Evolutionary conservation across 2,329 filamentous ascomycete genomes (phyloP).

Genomic region (Ophiocordyceps camponoti-rufipedis): DNA sequence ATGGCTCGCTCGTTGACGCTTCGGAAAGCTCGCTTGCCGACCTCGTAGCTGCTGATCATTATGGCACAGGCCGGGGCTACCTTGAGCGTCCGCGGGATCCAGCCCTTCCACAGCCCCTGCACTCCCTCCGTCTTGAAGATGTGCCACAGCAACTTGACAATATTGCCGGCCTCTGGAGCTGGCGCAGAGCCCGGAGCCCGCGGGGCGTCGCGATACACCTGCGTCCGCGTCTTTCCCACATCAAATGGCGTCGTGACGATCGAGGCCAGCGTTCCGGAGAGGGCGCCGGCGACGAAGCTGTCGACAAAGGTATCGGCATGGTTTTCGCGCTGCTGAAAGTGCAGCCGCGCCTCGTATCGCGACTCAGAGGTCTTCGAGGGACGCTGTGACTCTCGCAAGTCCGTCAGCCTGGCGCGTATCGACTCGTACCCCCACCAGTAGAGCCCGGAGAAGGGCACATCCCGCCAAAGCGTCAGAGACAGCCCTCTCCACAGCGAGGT

Average conservation of each 20-base stretch:
- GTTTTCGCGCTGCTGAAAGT: slow-evolving; percentile 47
- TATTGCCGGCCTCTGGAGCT: slow-evolving; percentile 56
- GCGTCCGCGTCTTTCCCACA: slow-evolving; percentile 89
- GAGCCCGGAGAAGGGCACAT: slow-evolving; percentile 89
- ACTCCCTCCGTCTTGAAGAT: slow-evolving; percentile 78
- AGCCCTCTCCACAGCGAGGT: slow-evolving; percentile 77
- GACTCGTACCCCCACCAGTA: slow-evolving; percentile 98
- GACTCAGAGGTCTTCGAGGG: slow-evolving; percentile 13
- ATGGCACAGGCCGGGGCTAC: slow-evolving; percentile 94
- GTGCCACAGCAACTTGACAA: slow-evolving; percentile 72
- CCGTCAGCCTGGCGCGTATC: slow-evolving; percentile 52
- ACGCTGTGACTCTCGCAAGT: slow-evolving; percentile 38
- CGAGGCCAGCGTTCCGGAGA: slow-evolving; percentile 70
- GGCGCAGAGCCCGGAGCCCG: slow-evolving; percentile 12
- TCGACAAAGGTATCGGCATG: slow-evolving; percentile 67
- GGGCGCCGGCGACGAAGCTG: slow-evolving; percentile 72
- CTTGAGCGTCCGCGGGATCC: slow-evolving; percentile 81
- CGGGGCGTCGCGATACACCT: slow-evolving; percentile 50
- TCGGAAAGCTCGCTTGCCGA: slow-evolving; percentile 77
- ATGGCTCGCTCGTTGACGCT: slow-evolving; percentile 42
- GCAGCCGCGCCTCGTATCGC: slow-evolving; percentile 25
- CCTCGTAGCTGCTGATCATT: slow-evolving; percentile 97
- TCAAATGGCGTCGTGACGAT: slow-evolving; percentile 90
- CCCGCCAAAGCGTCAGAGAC: slow-evolving; percentile 82
- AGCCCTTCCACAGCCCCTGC: slow-evolving; percentile 71